Evolutionary conservation across 495 filamentous ascomycete species (phyloP).

Genomic region (Penicillium riverlandense): DNA sequence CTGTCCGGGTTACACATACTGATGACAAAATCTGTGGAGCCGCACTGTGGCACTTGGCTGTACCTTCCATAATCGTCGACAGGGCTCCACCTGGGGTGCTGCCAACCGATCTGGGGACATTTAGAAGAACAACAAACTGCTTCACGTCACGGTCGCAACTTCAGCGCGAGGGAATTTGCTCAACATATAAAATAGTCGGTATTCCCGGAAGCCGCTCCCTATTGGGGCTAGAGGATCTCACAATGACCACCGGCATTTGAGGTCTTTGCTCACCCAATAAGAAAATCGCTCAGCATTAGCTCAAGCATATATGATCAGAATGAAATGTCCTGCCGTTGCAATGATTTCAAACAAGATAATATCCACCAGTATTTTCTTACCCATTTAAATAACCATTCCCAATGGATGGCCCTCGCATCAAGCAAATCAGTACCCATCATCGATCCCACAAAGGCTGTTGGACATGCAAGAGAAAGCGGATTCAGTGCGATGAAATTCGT

Average conservation of each 20-base stretch:
- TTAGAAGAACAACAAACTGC: no score
- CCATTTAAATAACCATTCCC: no score
- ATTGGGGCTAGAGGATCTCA: constrained; percentile 13
- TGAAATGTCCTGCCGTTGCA: not conserved
- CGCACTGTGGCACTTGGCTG: no score
- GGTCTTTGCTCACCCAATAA: constrained; percentile 21
- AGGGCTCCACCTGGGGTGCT: no score
- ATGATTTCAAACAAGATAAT: no score
- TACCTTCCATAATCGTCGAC: no score
- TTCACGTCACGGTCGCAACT: not conserved
- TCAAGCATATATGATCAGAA: not conserved
- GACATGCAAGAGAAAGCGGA: constrained; percentile 22
- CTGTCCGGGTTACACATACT: no score
- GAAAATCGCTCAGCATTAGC: not conserved
- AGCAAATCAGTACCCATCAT: constrained; percentile 2
- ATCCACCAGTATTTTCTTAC: no score
- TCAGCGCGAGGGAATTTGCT: constrained; percentile 14
- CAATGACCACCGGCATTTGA: constrained; percentile 3
- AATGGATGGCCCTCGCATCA: no score
- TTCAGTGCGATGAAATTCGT: constrained; percentile 21
- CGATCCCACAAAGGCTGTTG: constrained; percentile 24
- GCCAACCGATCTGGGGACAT: no score
- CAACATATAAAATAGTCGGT: constrained; percentile 6
- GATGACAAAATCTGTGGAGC: no score
- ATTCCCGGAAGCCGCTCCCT: constrained; percentile 10